Conservation (phyloP, 2,329 filamentous ascomycete genomes). For the Leptographium radiaticola region DNA sequence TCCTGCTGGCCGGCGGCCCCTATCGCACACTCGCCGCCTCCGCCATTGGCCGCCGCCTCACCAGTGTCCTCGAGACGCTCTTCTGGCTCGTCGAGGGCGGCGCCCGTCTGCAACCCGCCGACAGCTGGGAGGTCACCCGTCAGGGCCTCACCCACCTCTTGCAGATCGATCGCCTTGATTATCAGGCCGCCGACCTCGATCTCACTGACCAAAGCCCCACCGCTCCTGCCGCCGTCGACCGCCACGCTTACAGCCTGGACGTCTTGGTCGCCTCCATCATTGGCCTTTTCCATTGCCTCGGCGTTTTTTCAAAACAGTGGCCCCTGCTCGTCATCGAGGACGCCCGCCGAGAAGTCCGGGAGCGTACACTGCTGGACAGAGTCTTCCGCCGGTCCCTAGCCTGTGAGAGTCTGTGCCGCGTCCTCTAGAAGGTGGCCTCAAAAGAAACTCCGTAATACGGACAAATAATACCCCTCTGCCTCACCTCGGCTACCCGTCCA, state of each 20-base stretch:
- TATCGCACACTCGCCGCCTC: background rate
- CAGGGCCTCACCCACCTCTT: slow-evolving; percentile 6
- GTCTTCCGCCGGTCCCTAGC: background rate
- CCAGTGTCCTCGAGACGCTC: slow-evolving; percentile 12
- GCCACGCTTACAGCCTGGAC: background rate
- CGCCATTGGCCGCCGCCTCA: background rate
- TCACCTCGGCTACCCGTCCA: no score
- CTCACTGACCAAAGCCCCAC: background rate
- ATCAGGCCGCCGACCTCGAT: background rate
- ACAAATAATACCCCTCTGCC: no score
- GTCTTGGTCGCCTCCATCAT: slow-evolving; percentile 3
- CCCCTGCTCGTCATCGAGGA: background rate
- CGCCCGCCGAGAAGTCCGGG: background rate
- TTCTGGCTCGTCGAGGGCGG: slow-evolving; percentile 18
- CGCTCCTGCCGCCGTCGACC: background rate
- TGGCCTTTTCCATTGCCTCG: slow-evolving; percentile 5
- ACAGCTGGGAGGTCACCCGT: slow-evolving; percentile 17
- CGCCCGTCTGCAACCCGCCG: slow-evolving; percentile 8
- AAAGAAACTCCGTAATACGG: no score
- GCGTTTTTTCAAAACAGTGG: slow-evolving; percentile 8
- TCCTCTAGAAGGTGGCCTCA: background rate
- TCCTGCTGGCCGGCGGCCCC: slow-evolving; percentile 14
- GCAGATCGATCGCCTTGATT: background rate
- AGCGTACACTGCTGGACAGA: background rate
- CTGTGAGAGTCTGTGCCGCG: background rate